Evolutionary conservation across 2,329 filamentous ascomycete genomes (phyloP).

Genomic region (Drechslerella coelobrocha): DNA sequence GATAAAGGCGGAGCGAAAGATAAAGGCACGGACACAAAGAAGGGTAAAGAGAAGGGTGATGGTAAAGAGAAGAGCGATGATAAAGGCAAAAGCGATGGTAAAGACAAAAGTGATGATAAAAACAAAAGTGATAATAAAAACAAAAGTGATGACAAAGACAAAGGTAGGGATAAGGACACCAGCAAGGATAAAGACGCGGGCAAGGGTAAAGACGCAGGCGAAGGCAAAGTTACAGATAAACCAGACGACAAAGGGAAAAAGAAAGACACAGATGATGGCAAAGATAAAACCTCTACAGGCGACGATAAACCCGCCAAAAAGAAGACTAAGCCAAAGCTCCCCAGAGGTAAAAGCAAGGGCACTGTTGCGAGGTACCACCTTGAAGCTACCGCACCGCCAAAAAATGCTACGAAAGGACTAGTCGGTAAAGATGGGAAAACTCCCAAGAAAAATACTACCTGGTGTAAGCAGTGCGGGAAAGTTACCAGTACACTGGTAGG

Average conservation of each 20-base stretch:
- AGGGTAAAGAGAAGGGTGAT: neutral
- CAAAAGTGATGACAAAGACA: too few species aligned
- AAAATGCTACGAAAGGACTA: neutral
- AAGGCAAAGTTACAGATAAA: neutral
- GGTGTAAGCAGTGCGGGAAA: conserved; percentile 12
- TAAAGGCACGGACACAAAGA: neutral
- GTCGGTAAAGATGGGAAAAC: neutral
- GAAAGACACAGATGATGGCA: neutral
- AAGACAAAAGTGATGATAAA: too few species aligned
- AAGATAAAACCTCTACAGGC: neutral
- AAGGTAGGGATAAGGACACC: too few species aligned
- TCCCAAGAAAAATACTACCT: neutral
- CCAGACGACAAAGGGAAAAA: neutral
- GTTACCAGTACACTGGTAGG: conserved; percentile 20
- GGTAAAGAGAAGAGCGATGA: neutral
- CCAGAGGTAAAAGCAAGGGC: neutral
- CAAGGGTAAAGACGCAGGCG: too few species aligned
- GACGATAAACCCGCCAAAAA: neutral
- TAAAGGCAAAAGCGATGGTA: too few species aligned
- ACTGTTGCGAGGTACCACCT: neutral
- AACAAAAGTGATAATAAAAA: too few species aligned
- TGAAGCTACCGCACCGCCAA: neutral
- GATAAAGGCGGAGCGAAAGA: neutral
- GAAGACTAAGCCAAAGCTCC: neutral
- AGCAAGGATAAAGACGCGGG: too few species aligned